Base-by-base conservation (phyloP, 192 early-diverging fungal genomes). In the Umbelopsis isabellina region DNA sequence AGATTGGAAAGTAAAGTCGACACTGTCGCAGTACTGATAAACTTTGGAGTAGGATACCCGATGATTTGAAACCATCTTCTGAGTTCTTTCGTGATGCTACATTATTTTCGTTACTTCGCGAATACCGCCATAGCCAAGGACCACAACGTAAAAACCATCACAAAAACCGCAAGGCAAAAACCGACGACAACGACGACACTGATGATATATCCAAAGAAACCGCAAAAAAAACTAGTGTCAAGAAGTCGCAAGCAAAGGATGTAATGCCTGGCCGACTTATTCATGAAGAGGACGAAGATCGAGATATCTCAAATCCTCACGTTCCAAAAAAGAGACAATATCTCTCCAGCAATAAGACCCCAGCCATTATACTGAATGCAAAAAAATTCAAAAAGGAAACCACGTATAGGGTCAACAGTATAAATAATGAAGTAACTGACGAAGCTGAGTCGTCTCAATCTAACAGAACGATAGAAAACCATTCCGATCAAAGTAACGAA, bases 211-310 rank as follows among this genome's bases (percentile, higher is more conserved):
- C 53, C 6, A 15, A 44, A 47, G 9, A 9, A n/a, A 23, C 33
- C 49, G 55, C 44, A 7, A 46, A 49, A 16, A 55, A 30, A 10
- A 41, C 27, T 3, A 27, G 21, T 4, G 18, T 45, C 25, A 45
- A 22, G 11, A 71, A 71, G 52, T 58, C 70, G 9, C 70, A 71
- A 65, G 70, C 70, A 25, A 71, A 65, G 18, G 70, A 71, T 41
- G 70, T 71, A 0, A 44, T 64, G 44, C 70, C 70, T 33, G 58
- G 37, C 5, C 55, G 70, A 6, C 20, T 71, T 11, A 22, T 71
- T 20, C 46, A 71, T 21, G 70, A 64, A 49, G 45, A 46, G 18
- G 70, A 71, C 22, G 70, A 71, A 37, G 13, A 2, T 18, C 8
- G 13, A 11, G 55, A 35, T 25, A 35, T 61, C 6, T 30, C 12